These are phyloP conservation scores for Acanthamoeba divionensis DNA, from an alignment of 208 protist genomes.

Conservation along the genomic window DNA sequence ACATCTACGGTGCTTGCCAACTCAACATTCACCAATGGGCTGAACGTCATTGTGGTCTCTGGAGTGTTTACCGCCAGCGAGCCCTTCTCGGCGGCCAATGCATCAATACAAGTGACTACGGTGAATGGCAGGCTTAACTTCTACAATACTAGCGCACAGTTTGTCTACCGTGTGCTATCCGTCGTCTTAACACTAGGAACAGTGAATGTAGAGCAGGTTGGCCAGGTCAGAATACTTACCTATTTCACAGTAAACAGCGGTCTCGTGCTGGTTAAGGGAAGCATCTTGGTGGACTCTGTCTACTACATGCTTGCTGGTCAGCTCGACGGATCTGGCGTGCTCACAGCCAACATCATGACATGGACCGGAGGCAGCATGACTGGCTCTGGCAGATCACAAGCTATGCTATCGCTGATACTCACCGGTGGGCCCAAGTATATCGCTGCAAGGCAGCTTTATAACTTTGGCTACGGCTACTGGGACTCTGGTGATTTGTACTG, in stretches of 20 bases:
- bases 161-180: not conserved
- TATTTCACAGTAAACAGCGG: too few relatives aligned
- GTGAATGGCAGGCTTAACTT: slow-evolving; percentile 15
- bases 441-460: not conserved
- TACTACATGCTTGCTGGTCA: not conserved
- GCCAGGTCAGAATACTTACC: too few relatives aligned
- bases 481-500: not conserved
- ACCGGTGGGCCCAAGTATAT: slow-evolving; percentile 16
- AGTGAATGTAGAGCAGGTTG: too few relatives aligned
- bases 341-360: not conserved
- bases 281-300: not conserved
- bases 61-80: not conserved
- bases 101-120: not conserved
- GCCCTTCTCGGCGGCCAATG: not conserved
- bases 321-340: not conserved
- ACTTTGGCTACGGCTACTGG: slow-evolving; percentile 31
- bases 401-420: not conserved
- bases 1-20: not conserved
- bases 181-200: too few relatives aligned
- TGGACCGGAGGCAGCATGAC: slow-evolving; percentile 46
- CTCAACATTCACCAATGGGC: not conserved
- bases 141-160: not conserved
- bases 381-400: not conserved
- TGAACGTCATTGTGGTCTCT: slow-evolving; percentile 19
- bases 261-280: too few relatives aligned